Conservation (phyloP, 2,329 filamentous ascomycete genomes). For the Rhinocladiella mackenziei region DNA sequence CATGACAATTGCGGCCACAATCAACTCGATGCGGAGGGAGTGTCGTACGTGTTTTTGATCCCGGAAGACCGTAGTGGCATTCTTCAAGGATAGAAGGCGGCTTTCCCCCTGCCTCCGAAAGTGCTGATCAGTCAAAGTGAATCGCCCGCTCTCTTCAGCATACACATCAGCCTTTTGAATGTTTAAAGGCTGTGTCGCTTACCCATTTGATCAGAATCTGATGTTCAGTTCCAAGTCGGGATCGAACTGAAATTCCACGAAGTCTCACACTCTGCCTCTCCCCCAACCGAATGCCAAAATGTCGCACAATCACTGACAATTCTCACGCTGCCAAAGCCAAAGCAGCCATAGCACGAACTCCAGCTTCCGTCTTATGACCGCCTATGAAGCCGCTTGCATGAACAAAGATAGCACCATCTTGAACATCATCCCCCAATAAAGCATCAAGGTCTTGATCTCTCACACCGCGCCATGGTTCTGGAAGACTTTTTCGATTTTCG, state of each 20-base stretch:
- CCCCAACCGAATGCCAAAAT: too few relatives aligned
- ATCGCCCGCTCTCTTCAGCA: too few relatives aligned
- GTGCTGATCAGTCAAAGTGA: too few relatives aligned
- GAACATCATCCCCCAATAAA: slow-evolving; percentile 40
- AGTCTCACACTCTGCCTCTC: too few relatives aligned
- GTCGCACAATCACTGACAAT: background rate
- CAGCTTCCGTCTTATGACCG: slow-evolving; percentile 87
- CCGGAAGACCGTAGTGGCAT: too few relatives aligned
- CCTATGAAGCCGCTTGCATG: slow-evolving; percentile 96
- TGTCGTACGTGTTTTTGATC: too few relatives aligned
- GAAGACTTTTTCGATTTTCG: slow-evolving; percentile 83
- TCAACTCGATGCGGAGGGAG: too few relatives aligned
- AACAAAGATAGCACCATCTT: slow-evolving; percentile 73
- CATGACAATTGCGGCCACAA: too few relatives aligned
- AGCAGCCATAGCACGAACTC: slow-evolving; percentile 75
- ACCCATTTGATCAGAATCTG: background rate
- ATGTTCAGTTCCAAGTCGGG: background rate
- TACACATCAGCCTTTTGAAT: too few relatives aligned
- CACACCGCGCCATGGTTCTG: slow-evolving; percentile 86
- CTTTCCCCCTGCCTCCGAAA: too few relatives aligned
- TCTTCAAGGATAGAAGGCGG: too few relatives aligned
- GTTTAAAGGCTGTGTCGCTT: background rate
- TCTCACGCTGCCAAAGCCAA: slow-evolving; percentile 34
- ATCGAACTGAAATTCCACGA: too few relatives aligned
- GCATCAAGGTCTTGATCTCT: slow-evolving; percentile 79